These are phyloP conservation scores for Leccinum olivaceopallidum DNA, from an alignment of 768 basidiomycete species.

Conservation along the genomic window DNA sequence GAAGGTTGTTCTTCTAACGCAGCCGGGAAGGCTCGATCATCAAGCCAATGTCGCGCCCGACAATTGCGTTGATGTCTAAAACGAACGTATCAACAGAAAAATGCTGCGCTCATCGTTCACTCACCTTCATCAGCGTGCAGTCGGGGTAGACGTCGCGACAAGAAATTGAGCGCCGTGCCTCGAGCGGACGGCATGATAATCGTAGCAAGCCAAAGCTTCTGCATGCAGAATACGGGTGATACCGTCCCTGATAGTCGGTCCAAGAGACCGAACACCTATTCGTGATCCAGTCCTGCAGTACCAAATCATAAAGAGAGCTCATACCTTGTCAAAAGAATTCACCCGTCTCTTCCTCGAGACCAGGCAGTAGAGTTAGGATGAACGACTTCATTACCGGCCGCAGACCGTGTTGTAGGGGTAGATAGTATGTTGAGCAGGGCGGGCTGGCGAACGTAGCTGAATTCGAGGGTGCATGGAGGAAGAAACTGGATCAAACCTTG, in stretches of 20 bases:
- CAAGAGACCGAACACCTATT: slow-evolving; percentile 74
- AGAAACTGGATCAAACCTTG: slow-evolving; percentile 53
- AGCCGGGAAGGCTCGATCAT: slow-evolving; percentile 92
- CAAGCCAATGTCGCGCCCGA: slow-evolving; percentile 86
- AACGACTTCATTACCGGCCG: slow-evolving; percentile 94
- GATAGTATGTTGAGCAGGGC: slow-evolving; percentile 82
- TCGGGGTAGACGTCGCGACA: slow-evolving; percentile 76
- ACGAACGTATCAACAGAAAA: slow-evolving; percentile 9
- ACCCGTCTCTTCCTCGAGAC: slow-evolving; percentile 95
- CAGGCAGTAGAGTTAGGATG: slow-evolving; percentile 90
- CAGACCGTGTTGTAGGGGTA: slow-evolving; percentile 80
- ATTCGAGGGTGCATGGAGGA: background rate
- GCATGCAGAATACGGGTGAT: slow-evolving; percentile 87
- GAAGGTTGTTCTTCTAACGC: slow-evolving; percentile 92
- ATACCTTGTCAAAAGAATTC: slow-evolving; percentile 92
- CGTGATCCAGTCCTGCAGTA: slow-evolving; percentile 13
- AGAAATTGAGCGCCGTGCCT: slow-evolving; percentile 84
- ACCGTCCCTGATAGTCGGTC: slow-evolving; percentile 84
- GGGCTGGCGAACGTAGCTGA: slow-evolving; percentile 49
- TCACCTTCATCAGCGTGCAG: slow-evolving; percentile 71
- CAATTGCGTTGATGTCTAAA: slow-evolving; percentile 64
- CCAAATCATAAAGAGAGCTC: background rate
- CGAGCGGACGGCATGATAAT: slow-evolving; percentile 82
- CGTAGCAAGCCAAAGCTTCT: slow-evolving; percentile 94
- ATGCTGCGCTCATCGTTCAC: background rate